Conservation (phyloP, 495 filamentous ascomycete genomes). For the Aspergillus steynii region DNA sequence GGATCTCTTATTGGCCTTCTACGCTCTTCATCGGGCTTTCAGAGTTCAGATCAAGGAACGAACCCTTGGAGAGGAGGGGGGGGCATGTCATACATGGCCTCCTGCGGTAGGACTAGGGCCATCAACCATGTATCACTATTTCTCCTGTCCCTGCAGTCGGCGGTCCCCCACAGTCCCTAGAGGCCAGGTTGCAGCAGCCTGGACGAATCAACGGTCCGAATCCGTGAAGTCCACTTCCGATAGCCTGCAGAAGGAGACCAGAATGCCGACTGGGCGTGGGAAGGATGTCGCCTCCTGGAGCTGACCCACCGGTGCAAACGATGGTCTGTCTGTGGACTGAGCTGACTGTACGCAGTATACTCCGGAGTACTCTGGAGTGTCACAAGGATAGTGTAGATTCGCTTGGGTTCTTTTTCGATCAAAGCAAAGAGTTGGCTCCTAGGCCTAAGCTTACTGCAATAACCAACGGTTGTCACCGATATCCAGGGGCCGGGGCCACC, state of each 20-base stretch:
- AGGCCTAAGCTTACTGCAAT: too few species aligned
- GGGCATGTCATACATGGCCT: not conserved
- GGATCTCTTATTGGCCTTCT: not conserved
- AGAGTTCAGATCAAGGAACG: not conserved
- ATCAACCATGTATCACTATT: not conserved
- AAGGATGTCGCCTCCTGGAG: not conserved
- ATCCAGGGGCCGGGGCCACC: too few species aligned
- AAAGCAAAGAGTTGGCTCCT: too few species aligned
- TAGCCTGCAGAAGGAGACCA: not conserved
- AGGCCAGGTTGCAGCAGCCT: slow-evolving; percentile 7
- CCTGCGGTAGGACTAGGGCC: not conserved
- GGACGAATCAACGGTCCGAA: slow-evolving; percentile 4
- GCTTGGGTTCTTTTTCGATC: too few species aligned
- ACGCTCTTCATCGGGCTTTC: not conserved
- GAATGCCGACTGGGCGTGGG: not conserved
- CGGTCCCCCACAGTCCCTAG: not conserved
- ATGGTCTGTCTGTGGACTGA: not conserved
- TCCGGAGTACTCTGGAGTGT: not conserved
- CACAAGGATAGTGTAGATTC: too few species aligned
- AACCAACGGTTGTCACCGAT: too few species aligned
- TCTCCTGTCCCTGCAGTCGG: not conserved
- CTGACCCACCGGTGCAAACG: not conserved
- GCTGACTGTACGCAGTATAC: not conserved
- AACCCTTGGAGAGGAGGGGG: not conserved
- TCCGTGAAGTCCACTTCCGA: not conserved